phyloP scores from a whole-genome alignment of 345 rosid genomes.

The Gossypium australe region DNA sequence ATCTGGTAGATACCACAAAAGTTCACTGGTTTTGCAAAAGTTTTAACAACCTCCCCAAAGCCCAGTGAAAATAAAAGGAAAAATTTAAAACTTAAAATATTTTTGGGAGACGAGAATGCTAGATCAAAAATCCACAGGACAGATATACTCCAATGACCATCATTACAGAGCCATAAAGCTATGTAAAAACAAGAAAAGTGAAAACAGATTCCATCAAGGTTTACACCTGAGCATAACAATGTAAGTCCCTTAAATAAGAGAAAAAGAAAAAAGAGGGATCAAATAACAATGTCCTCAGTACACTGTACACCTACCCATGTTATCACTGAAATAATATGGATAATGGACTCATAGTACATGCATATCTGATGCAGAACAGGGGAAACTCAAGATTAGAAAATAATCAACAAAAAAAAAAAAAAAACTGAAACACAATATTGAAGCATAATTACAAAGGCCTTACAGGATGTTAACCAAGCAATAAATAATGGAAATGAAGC shows the following conservation, averaged over 20 bases:
- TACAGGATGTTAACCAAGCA: background rate
- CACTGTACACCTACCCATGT: background rate
- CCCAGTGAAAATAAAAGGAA: background rate
- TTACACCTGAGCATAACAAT: conserved; percentile 39
- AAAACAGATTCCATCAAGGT: conserved; percentile 24
- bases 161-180: conserved; percentile 16
- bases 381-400: background rate
- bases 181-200: conserved; percentile 17
- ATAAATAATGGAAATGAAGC: conserved; percentile 1
- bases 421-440: background rate
- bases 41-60: background rate
- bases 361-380: background rate
- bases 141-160: conserved; percentile 16
- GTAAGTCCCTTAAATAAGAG: conserved; percentile 19
- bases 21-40: conserved; percentile 6
- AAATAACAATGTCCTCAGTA: background rate
- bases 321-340: background rate
- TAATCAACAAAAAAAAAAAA: background rate
- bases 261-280: background rate
- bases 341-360: background rate
- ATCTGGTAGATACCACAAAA: conserved; percentile 3
- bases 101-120: background rate
- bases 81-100: background rate
- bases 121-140: conserved; percentile 10
- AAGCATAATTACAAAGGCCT: background rate